Evolutionary conservation across 345 rosid species (phyloP).

Genomic region (Triadica sebifera): DNA sequence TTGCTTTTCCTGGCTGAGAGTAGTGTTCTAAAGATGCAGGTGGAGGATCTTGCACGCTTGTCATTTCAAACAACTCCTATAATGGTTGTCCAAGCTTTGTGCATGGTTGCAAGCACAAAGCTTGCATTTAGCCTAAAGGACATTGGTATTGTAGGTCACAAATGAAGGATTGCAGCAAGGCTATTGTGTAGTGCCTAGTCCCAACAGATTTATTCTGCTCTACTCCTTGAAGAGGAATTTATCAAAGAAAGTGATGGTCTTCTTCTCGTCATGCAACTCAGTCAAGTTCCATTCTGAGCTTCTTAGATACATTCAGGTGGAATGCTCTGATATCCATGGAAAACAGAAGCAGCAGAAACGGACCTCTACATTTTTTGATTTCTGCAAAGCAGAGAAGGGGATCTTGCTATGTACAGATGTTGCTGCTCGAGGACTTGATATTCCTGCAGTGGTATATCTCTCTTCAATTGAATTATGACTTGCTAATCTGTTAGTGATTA

Average conservation of each 20-base stretch:
- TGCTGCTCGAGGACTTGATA: slow-evolving; percentile 99
- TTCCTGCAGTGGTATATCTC: slow-evolving; percentile 78
- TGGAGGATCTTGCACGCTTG: slow-evolving; percentile 93
- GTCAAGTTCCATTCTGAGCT: slow-evolving; percentile 87
- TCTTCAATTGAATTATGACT: slow-evolving; percentile 1
- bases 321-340: slow-evolving; percentile 86
- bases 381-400: slow-evolving; percentile 90
- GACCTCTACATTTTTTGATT: slow-evolving; percentile 87
- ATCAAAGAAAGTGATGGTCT: slow-evolving; percentile 94
- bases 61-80: slow-evolving; percentile 80
- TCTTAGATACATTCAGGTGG: slow-evolving; percentile 71
- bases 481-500: not conserved
- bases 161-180: slow-evolving; percentile 97
- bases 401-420: slow-evolving; percentile 94
- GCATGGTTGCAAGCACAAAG: not conserved
- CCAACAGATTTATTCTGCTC: slow-evolving; percentile 78
- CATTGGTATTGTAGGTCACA: slow-evolving; percentile 60
- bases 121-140: slow-evolving; percentile 16
- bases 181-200: slow-evolving; percentile 79
- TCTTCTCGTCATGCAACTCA: slow-evolving; percentile 97
- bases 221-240: slow-evolving; percentile 89
- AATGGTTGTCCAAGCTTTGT: slow-evolving; percentile 44
- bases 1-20: not conserved
- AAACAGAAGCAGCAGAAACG: slow-evolving; percentile 90
- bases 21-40: slow-evolving; percentile 39